Evolutionary conservation across 202 grass and related monocot genomes (phyloP).

Genomic region (Miscanthus sacchariflorus): DNA sequence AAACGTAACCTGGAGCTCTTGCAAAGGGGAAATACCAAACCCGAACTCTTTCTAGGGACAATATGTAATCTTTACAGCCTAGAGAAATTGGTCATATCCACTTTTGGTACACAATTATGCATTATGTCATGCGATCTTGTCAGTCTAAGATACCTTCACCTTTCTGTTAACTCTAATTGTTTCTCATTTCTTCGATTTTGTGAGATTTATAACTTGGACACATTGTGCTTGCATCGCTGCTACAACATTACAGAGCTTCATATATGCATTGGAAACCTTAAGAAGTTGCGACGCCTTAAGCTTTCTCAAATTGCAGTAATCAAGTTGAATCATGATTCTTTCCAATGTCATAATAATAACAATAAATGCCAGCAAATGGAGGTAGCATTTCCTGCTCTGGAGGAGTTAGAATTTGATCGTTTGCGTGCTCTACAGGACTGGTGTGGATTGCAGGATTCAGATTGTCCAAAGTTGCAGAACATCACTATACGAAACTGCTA

Average conservation of each 20-base stretch:
- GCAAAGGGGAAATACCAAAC: too few species aligned
- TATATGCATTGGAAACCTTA: constrained; percentile 1
- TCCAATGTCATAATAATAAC: background rate
- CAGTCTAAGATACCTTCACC: constrained; percentile 2
- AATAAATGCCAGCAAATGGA: background rate
- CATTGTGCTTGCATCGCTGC: background rate
- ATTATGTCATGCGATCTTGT: background rate
- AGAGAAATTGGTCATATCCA: background rate
- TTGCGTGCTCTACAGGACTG: background rate
- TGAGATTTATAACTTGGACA: constrained; percentile 19
- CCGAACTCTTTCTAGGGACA: too few species aligned
- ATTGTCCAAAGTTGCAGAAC: constrained; percentile 17
- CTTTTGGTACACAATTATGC: background rate
- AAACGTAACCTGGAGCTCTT: too few species aligned
- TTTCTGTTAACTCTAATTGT: too few species aligned
- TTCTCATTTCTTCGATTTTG: background rate
- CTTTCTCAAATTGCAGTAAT: background rate
- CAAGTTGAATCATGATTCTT: background rate
- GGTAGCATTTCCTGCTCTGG: background rate
- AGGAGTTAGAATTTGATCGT: constrained; percentile 11
- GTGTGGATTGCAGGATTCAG: constrained; percentile 8
- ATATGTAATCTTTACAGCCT: constrained; percentile 24
- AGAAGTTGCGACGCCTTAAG: background rate
- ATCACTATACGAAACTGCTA: constrained; percentile 7
- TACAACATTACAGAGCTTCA: background rate